Evolutionary conservation across 768 basidiomycete genomes (phyloP), one percentile per base, ranked within the genome.

Genomic region (Amanita pallidorosea): DNA sequence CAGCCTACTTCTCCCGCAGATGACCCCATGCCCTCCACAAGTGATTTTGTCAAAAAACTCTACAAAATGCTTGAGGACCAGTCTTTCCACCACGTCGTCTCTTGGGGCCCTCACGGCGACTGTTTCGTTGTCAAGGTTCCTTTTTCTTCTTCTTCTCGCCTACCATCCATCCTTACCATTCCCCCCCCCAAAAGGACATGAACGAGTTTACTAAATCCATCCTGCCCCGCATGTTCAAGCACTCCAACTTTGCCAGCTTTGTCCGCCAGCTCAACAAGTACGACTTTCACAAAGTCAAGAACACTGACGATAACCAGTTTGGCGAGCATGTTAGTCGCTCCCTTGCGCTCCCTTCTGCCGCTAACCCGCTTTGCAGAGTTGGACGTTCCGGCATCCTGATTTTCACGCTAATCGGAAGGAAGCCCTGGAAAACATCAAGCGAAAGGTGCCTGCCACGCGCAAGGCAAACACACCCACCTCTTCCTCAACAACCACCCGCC

Each of bases 211-310:
- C 92, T 34, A 92, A 90, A 66, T 80, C 73, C 23, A 86, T 94
- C 63, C 77, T 95, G 7, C 91, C 91, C 6, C 83, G 86, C 34
- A 82, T 92, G 74, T 95, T 95, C 80, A 93, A 94, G 65, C 91
- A 95, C 63, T 90, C 87, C 6, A 95, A 95, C 62, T 95, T 95
- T 65, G 91, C 91, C 27, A 80, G 77, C 49, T 95, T 95, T 61
- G 92, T 95, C 5, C 78, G 91, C 8, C 92, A 95, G 65, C 73
- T 95, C 31, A 95, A 95, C 75, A 95, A 94, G 65, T 95, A 95
- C 63, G 92, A 94, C 67, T 95, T 95, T 57, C 92, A 94, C 74
- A 95, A 95, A 73, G 86, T 93, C 56, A 94, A 93, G 66, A 90
- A 88, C 59, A 82, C 81, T 2, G 91, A 92, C 56, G 89, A 89